These are phyloP conservation scores for Alternaria metachromatica DNA, from an alignment of 2,329 filamentous ascomycete species.

Conservation along the genomic window DNA sequence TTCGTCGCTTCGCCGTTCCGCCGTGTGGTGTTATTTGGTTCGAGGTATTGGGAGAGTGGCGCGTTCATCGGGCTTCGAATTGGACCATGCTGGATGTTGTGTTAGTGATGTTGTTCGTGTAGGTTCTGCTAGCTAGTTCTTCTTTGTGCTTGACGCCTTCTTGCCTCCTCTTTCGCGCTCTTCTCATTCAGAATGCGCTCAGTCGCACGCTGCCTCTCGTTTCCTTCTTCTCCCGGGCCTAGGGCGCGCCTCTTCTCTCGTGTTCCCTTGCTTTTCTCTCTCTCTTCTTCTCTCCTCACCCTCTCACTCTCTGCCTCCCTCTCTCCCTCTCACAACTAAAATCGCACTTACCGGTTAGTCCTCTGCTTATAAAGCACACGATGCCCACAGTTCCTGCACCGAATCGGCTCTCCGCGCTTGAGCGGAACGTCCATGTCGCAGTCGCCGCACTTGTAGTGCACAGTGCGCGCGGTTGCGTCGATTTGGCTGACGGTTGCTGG, in stretches of 20 bases:
- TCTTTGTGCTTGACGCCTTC: neutral
- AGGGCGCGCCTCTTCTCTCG: too few relatives aligned
- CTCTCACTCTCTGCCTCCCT: neutral
- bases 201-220: too few relatives aligned
- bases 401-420: conserved; percentile 79
- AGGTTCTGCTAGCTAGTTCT: too few relatives aligned
- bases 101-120: conserved; percentile 15
- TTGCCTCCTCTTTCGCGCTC: neutral
- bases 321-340: neutral
- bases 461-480: conserved; percentile 54
- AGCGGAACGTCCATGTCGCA: conserved; percentile 80
- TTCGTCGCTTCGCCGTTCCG: neutral
- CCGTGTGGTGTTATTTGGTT: neutral
- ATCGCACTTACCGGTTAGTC: conserved; percentile 81
- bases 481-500: conserved; percentile 5
- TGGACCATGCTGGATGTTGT: conserved; percentile 78
- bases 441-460: conserved; percentile 73
- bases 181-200: neutral
- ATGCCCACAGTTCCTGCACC: conserved; percentile 92
- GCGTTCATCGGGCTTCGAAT: conserved; percentile 82
- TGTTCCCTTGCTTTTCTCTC: too few relatives aligned
- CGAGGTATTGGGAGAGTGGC: neutral
- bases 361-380: conserved; percentile 97
- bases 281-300: neutral
- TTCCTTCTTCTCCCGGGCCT: too few relatives aligned